Base-by-base conservation (phyloP, 202 grass and related monocot species). In the Miscanthus sacchariflorus region DNA sequence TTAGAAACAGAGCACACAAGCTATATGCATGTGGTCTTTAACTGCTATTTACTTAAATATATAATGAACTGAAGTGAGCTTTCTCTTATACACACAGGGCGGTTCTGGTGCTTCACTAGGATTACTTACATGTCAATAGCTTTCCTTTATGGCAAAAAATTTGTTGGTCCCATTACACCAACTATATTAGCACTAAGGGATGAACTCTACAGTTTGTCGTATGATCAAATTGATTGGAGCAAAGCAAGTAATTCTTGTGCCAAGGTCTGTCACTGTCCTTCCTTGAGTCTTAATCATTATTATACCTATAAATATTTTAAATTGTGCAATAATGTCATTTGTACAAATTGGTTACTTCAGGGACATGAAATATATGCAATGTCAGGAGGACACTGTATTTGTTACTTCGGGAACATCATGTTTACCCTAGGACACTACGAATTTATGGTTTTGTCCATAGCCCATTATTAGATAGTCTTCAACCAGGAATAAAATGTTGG, bases 41-140 rank as follows among this genome's bases (percentile, higher is more conserved):
- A 19, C 17, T 67, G 4, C 64, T 52, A 18, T 18, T 28, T 67
- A 5, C 27, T 18, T 52, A 52, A 52, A 52, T 52, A 27, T 28
- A 30, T 30, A 5, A 33, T 69, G 13, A 5, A 36, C 7, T 39
- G 14, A 36, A 68, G 4, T 56, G 7, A 73, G 12, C n/a, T 76
- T 49, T 74, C 7, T 35, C 4, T 28, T 82, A 5, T 5, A 14
- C 38, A 9, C 48, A 12, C 40, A 90, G 83, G 83, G 27, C 23
- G 14, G 38, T 84, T 89, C 5, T 89, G 82, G 87, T 46, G n/a
- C 23, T 80, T 74, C 25, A 45, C 46, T 5, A 49, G 88, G 15
- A 70, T 76, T 9, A 42, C 52, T 42, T 90, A 86, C n/a, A 76
- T 86, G 76, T 38, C 88, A 61, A 86, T 90, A 46, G 77, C 77